Evolutionary conservation across 495 filamentous ascomycete genomes (phyloP).

Genomic region (Penicillium manginii): DNA sequence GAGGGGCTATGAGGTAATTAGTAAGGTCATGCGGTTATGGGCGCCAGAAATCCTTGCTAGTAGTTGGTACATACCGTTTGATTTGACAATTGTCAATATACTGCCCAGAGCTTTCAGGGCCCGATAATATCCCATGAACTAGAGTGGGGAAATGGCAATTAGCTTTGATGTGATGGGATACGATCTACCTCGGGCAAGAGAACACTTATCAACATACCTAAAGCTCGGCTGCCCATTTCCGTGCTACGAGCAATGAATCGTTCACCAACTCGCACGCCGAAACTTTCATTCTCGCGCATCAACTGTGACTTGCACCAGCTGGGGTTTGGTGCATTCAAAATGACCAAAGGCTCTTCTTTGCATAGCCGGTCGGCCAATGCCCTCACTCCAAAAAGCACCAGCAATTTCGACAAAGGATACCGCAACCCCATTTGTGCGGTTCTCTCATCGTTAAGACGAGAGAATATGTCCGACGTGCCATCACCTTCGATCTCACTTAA

Average conservation of each 20-base stretch:
- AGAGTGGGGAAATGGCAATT: conserved; percentile 2
- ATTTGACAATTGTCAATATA: conserved; percentile 36
- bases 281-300: conserved; percentile 6
- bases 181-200: too few species aligned
- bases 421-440: conserved; percentile 30
- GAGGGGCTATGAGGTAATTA: conserved; percentile 11
- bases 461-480: conserved; percentile 25
- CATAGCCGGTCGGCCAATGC: conserved; percentile 29
- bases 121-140: conserved; percentile 34
- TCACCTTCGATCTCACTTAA: conserved; percentile 24
- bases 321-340: conserved; percentile 25
- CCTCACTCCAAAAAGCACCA: conserved; percentile 33
- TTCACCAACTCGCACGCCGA: conserved; percentile 18
- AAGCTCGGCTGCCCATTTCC: conserved; percentile 40
- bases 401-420: conserved; percentile 36
- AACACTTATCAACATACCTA: too few species aligned
- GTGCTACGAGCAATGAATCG: conserved; percentile 37
- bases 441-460: conserved; percentile 26
- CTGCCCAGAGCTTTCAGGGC: conserved; percentile 36
- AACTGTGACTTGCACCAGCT: conserved; percentile 25
- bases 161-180: too few species aligned
- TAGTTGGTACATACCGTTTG: conserved; percentile 14
- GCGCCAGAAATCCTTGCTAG: too few species aligned
- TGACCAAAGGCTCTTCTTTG: conserved; percentile 6
- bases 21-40: neutral